Conservation (phyloP, 2,329 filamentous ascomycete species). For the Apiospora aurea region DNA sequence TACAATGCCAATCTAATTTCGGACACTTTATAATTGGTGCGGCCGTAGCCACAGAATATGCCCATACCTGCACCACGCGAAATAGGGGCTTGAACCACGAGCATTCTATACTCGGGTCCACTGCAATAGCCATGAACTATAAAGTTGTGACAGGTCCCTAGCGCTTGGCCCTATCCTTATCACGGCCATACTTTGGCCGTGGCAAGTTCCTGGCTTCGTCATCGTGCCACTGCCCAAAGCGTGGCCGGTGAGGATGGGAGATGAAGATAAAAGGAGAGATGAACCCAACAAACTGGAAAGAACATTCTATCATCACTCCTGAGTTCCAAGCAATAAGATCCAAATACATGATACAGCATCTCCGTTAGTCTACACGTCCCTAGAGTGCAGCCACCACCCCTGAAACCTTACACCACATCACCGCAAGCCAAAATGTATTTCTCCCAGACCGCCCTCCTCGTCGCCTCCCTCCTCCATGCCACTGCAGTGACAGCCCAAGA, state of each 20-base stretch:
- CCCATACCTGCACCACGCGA: not conserved
- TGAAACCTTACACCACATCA: not conserved
- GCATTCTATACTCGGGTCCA: slow-evolving; percentile 2
- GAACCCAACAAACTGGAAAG: not conserved
- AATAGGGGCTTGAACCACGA: not conserved
- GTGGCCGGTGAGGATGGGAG: not conserved
- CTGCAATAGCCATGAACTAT: not conserved
- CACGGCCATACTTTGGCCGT: not conserved
- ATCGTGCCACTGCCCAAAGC: not conserved
- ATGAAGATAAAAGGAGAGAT: not conserved
- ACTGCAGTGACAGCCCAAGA: not conserved
- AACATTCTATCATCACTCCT: not conserved
- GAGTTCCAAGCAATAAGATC: not conserved
- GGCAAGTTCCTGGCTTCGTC: not conserved
- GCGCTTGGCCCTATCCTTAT: not conserved
- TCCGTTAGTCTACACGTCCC: not conserved
- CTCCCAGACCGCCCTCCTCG: not conserved
- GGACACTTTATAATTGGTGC: not conserved
- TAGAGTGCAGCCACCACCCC: not conserved
- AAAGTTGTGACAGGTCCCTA: not conserved
- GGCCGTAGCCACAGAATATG: not conserved
- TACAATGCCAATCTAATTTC: not conserved
- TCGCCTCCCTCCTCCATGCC: not conserved
- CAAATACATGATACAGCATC: not conserved
- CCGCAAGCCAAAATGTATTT: slow-evolving; percentile 7